phyloP scores from a whole-genome alignment of 352 stramenopile species.

The Pythium coloratum region DNA sequence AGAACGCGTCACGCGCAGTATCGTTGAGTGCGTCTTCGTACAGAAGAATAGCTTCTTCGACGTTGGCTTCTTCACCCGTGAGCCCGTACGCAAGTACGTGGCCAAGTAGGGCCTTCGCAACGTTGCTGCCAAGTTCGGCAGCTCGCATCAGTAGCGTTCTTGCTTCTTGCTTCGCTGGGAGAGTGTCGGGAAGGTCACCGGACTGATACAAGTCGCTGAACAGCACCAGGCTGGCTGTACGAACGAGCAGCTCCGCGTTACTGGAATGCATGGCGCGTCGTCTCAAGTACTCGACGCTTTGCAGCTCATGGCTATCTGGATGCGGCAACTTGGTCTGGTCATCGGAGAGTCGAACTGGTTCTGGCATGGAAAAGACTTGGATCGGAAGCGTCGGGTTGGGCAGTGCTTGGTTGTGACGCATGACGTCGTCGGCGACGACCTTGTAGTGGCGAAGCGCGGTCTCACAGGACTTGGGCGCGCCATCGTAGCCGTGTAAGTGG shows the following conservation, averaged over 20 bases:
- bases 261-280: conserved; percentile 33
- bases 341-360: conserved; percentile 37
- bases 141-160: conserved; percentile 44
- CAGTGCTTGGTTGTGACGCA: conserved; percentile 23
- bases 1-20: conserved; percentile 6
- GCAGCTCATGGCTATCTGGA: conserved; percentile 35
- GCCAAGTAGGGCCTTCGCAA: conserved; percentile 52
- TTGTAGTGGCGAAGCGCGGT: conserved; percentile 74
- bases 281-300: conserved; percentile 51
- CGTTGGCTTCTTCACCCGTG: conserved; percentile 33
- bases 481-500: conserved; percentile 51
- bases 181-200: background rate
- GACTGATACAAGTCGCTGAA: conserved; percentile 54
- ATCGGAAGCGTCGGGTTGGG: conserved; percentile 28
- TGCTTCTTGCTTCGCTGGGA: conserved; percentile 35
- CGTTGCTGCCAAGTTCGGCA: conserved; percentile 35
- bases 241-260: conserved; percentile 35
- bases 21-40: conserved; percentile 55
- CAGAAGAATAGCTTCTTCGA: conserved; percentile 34
- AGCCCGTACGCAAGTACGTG: conserved; percentile 69
- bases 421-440: conserved; percentile 54
- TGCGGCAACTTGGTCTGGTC: conserved; percentile 28
- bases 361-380: conserved; percentile 41
- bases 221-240: conserved; percentile 53
- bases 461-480: conserved; percentile 48